phyloP scores from a whole-genome alignment of 805 yeast genomes.

The Spathaspora arborariae region DNA sequence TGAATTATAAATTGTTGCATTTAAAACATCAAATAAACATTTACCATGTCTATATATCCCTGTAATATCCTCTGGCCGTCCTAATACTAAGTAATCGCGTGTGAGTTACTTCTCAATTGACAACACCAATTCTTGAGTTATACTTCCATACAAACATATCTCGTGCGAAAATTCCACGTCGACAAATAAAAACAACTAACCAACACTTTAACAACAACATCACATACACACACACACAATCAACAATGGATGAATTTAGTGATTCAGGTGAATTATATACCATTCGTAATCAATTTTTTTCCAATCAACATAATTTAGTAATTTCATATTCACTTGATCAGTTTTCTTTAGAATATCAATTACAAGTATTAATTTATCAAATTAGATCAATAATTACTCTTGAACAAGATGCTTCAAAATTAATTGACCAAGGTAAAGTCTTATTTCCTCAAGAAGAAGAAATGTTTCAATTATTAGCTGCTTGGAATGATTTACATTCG shows the following conservation, averaged over 20 bases:
- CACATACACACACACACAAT: neutral
- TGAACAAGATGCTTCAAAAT: slow-evolving; percentile 33
- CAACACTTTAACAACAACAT: neutral
- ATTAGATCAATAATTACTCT: slow-evolving; percentile 37
- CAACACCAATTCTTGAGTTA: too few species aligned
- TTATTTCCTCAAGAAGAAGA: slow-evolving; percentile 32
- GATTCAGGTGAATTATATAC: slow-evolving; percentile 51
- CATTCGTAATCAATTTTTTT: slow-evolving; percentile 56
- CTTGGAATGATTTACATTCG: slow-evolving; percentile 40
- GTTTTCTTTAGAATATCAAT: slow-evolving; percentile 33
- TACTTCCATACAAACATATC: too few species aligned
- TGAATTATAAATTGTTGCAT: too few species aligned
- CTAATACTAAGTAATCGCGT: too few species aligned
- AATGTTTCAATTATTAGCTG: slow-evolving; percentile 35
- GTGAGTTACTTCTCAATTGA: too few species aligned
- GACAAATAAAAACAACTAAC: neutral
- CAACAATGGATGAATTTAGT: slow-evolving; percentile 32
- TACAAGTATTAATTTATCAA: slow-evolving; percentile 39
- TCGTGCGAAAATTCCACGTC: neutral
- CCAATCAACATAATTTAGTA: slow-evolving; percentile 52
- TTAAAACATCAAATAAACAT: too few species aligned
- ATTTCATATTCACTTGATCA: slow-evolving; percentile 33
- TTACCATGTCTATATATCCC: too few species aligned
- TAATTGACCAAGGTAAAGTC: slow-evolving; percentile 33
- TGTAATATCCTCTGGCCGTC: too few species aligned